Conservation (phyloP, 441 rosid species). For the Adansonia rubrostipa region DNA sequence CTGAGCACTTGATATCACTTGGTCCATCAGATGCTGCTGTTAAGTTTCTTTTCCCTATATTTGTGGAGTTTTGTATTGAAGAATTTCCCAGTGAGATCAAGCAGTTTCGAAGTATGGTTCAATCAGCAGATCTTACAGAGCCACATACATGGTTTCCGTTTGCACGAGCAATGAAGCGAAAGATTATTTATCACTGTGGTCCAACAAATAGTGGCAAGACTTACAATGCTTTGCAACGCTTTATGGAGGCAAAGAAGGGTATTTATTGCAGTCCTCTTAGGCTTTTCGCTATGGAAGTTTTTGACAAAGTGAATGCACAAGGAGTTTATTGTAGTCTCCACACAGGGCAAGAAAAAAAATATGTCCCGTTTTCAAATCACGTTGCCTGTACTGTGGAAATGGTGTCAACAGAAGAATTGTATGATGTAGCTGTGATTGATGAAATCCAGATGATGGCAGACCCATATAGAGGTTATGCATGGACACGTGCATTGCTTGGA, state of each 20-base stretch:
- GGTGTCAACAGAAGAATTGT: conserved; percentile 75
- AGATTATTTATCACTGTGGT: conserved; percentile 88
- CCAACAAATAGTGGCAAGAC: conserved; percentile 97
- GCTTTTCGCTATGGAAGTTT: conserved; percentile 97
- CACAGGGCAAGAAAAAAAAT: conserved; percentile 90
- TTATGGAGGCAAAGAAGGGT: conserved; percentile 92
- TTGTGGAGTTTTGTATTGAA: conserved; percentile 82
- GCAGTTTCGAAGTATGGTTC: conserved; percentile 60
- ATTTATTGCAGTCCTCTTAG: conserved; percentile 93
- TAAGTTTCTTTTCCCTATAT: conserved; percentile 76
- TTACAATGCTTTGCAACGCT: conserved; percentile 86
- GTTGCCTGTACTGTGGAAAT: conserved; percentile 93
- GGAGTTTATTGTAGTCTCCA: conserved; percentile 88
- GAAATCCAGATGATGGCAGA: conserved; percentile 95
- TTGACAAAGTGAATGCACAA: conserved; percentile 81
- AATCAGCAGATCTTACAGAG: conserved; percentile 82
- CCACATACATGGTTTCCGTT: conserved; percentile 95
- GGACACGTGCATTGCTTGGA: conserved; percentile 92
- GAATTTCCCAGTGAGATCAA: conserved; percentile 77
- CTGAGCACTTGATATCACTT: conserved; percentile 53
- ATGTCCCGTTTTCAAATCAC: conserved; percentile 77
- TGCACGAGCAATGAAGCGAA: conserved; percentile 91
- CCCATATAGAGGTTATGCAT: conserved; percentile 77
- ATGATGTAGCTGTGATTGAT: conserved; percentile 91
- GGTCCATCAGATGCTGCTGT: conserved; percentile 69